Percentiles rank a stretch among this genome's conserved stretches.
Evolutionary conservation across 495 filamentous ascomycete genomes (phyloP).

Genomic region (Neurospora terricola): DNA sequence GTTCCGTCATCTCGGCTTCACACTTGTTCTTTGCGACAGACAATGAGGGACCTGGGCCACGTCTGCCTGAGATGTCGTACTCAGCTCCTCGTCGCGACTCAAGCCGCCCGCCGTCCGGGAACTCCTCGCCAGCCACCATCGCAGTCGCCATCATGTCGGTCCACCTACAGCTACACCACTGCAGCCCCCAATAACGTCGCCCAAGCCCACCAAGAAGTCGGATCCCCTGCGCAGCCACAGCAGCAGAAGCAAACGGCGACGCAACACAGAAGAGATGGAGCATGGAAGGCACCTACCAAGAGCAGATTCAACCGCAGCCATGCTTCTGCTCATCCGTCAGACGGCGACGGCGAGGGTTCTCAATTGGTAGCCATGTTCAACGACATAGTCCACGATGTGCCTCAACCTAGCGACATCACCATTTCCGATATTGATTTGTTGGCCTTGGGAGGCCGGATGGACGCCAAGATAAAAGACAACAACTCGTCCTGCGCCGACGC

Average conservation of each 20-base stretch:
- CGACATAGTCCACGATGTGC: constrained; percentile 12
- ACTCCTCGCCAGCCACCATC: neutral
- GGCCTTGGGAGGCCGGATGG: neutral
- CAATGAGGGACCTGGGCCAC: constrained; percentile 18
- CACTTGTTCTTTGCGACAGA: neutral
- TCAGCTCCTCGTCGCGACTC: constrained; percentile 4
- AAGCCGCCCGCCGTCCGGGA: neutral
- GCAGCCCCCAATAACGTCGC: neutral
- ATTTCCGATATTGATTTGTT: neutral
- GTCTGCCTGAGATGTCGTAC: constrained; percentile 22
- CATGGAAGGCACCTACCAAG: neutral
- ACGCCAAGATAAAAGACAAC: neutral
- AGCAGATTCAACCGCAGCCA: neutral
- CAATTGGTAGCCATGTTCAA: constrained; percentile 7
- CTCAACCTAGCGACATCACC: neutral
- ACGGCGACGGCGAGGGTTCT: neutral
- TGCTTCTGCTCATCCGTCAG: neutral
- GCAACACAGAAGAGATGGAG: neutral
- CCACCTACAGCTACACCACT: neutral
- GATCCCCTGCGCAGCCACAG: neutral
- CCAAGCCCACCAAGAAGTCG: neutral
- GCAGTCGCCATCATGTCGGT: neutral
- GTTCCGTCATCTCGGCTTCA: neutral
- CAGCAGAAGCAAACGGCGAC: neutral
- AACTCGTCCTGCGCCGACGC: constrained; percentile 10